A percentile compares a stretch with the other conserved stretches of the same genome.
phyloP scores from a whole-genome alignment of 176 grass and related monocot genomes.

The Aegilops tauschii region DNA sequence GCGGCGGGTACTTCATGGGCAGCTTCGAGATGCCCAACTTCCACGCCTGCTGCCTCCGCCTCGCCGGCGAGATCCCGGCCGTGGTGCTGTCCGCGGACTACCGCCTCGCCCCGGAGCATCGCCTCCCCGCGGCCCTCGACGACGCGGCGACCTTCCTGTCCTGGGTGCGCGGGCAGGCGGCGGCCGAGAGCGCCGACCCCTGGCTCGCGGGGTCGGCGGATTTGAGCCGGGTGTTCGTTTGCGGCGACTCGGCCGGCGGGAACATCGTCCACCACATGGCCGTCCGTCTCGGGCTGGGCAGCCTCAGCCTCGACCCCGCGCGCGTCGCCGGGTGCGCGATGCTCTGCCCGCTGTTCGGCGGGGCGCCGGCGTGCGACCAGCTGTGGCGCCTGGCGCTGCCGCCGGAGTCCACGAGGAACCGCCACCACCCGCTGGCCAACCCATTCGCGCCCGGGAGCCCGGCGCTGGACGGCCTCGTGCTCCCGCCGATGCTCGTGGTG shows the following conservation, averaged over 20 bases:
- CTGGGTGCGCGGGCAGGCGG: constrained; percentile 28
- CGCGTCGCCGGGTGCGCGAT: constrained; percentile 42
- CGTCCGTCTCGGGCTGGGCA: constrained; percentile 1
- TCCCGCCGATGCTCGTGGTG: constrained; percentile 36
- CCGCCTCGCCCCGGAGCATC: constrained; percentile 60
- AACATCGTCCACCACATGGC: constrained; percentile 37
- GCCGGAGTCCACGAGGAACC: background rate
- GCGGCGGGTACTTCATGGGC: constrained; percentile 30
- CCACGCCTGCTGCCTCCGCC: constrained; percentile 36
- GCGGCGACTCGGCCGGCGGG: constrained; percentile 36
- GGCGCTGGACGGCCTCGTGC: constrained; percentile 1
- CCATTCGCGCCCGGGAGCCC: constrained; percentile 27
- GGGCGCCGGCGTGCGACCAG: constrained; percentile 26
- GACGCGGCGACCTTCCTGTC: constrained; percentile 23
- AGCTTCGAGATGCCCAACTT: constrained; percentile 11
- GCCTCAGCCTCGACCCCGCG: constrained; percentile 25
- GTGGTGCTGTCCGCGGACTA: constrained; percentile 57
- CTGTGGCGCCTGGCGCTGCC: constrained; percentile 27
- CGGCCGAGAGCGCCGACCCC: background rate
- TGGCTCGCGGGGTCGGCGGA: constrained; percentile 37
- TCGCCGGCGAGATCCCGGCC: constrained; percentile 32
- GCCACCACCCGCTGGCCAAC: constrained; percentile 40
- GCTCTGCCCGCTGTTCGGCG: constrained; percentile 50
- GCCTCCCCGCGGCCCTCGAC: constrained; percentile 46
- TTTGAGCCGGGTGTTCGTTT: constrained; percentile 19